Base-by-base conservation (phyloP, 2,329 filamentous ascomycete genomes). In the Aureobasidium sp. region DNA sequence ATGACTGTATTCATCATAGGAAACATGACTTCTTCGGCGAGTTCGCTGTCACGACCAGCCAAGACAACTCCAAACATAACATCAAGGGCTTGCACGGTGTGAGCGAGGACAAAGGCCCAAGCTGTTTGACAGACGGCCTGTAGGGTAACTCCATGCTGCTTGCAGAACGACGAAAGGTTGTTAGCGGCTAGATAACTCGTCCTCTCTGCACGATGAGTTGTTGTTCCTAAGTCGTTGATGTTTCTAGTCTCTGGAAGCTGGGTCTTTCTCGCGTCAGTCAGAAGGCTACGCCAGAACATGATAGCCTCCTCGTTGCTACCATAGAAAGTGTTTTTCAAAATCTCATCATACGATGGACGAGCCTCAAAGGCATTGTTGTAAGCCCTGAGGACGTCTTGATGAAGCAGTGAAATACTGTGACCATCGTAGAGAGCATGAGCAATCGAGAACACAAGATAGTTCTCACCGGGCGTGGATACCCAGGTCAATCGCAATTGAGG, bases 1-100 rank as follows among this genome's bases (percentile, higher is more conserved):
- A 88, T 83, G 0, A 96, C 85, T 0, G 92, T 96, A 69, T 96
- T 97, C 89, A 97, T 96, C 0, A 89, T 90, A 0, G 92, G 93
- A 68, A 96, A 97, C 70, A 92, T 79, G 14, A 93, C 74, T 29
- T 82, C 73, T 47, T 88, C 82, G 0, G 85, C 82, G 17, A 83
- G 81, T 49, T 89, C 86, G 11, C 84, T 85, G 62, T 94, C 90
- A n/a, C 93, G 83, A 17, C 93, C 92, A 0, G 91, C 91, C 14
- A 96, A 78, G 1, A 97, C 87, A 0, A 90, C 83, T 0, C 93
- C 93, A 69, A 94, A 96, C 0, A 85, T 81, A 4, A 96, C 82
- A 66, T 96, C 91, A 0, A 95, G 80, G 0, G 82, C 82, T 3
- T 79, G 75, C 1, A 82, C 79, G 50, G 84, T 79, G 0, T 82